Evolutionary conservation across 805 yeast genomes (phyloP).

Genomic region (Candida chilensis): DNA sequence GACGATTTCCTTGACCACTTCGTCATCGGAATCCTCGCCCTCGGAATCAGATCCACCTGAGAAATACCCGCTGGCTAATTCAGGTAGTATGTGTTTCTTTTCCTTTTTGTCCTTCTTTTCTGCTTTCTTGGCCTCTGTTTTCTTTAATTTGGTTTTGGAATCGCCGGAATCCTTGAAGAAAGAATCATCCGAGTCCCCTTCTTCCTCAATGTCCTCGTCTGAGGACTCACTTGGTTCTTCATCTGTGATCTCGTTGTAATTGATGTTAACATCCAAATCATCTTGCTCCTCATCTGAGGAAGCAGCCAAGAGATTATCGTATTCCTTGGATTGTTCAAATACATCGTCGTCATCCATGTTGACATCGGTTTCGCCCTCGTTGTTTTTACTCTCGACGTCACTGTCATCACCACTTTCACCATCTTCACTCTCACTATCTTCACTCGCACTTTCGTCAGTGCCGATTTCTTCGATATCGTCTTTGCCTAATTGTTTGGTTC

Average conservation of each 20-base stretch:
- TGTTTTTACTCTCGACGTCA: constrained; percentile 5
- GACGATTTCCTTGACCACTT: constrained; percentile 42
- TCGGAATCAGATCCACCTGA: constrained; percentile 78
- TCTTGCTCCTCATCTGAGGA: constrained; percentile 31
- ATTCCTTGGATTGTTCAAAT: constrained; percentile 19
- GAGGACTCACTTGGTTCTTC: constrained; percentile 42
- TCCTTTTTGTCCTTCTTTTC: constrained; percentile 16
- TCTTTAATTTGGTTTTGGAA: constrained; percentile 5
- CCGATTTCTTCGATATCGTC: constrained; percentile 1
- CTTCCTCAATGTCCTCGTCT: constrained; percentile 12
- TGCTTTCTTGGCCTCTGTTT: constrained; percentile 10
- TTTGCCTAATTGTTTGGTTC: constrained; percentile 14
- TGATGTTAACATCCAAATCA: constrained; percentile 21
- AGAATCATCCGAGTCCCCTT: constrained; percentile 29
- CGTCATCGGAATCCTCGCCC: constrained; percentile 31
- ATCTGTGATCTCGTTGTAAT: constrained; percentile 59
- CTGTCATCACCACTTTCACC: constrained; percentile 8
- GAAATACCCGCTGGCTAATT: constrained; percentile 68
- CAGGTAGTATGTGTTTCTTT: constrained; percentile 44
- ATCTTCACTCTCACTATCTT: constrained; percentile 9
- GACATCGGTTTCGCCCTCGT: constrained; percentile 2
- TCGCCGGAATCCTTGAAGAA: constrained; percentile 18
- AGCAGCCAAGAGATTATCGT: constrained; percentile 30
- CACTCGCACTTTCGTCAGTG: constrained; percentile 4
- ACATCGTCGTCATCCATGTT: constrained; percentile 15